phyloP scores from a whole-genome alignment of 2,329 filamentous ascomycete species.

The Periconia sp. region DNA sequence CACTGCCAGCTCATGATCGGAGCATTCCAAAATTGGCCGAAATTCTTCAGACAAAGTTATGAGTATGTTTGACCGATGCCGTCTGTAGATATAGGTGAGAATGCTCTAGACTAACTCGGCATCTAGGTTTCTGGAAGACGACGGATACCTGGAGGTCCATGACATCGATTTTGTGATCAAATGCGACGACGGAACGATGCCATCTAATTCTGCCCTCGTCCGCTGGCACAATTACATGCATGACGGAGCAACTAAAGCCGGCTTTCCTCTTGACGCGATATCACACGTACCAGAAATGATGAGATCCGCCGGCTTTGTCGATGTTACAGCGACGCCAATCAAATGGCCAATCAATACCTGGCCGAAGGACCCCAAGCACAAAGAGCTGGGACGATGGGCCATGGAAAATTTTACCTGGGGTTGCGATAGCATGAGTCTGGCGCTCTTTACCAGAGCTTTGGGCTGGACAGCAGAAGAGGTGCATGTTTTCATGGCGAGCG shows the following conservation, averaged over 20 bases:
- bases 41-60: conserved; percentile 34
- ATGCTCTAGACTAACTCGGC: neutral
- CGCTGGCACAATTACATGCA: conserved; percentile 23
- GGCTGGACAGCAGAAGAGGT: too few species aligned
- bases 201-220: conserved; percentile 13
- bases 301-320: conserved; percentile 51
- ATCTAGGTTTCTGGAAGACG: conserved; percentile 46
- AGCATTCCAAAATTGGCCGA: conserved; percentile 47
- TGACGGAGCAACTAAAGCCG: conserved; percentile 21
- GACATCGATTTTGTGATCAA: conserved; percentile 23
- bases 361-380: conserved; percentile 24
- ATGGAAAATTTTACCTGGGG: too few species aligned
- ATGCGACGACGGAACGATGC: conserved; percentile 22
- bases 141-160: conserved; percentile 23
- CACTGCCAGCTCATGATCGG: conserved; percentile 50
- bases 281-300: conserved; percentile 49
- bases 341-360: conserved; percentile 24
- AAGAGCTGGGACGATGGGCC: conserved; percentile 21
- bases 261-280: conserved; percentile 47
- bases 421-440: too few species aligned
- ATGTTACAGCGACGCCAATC: conserved; percentile 40
- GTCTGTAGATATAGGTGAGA: too few species aligned
- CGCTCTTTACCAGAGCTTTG: too few species aligned
- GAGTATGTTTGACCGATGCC: conserved; percentile 29
- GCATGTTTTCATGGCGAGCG: too few species aligned